Conservation (phyloP, 1,284 basidiomycete species). For the Sporisorium sorghi region DNA sequence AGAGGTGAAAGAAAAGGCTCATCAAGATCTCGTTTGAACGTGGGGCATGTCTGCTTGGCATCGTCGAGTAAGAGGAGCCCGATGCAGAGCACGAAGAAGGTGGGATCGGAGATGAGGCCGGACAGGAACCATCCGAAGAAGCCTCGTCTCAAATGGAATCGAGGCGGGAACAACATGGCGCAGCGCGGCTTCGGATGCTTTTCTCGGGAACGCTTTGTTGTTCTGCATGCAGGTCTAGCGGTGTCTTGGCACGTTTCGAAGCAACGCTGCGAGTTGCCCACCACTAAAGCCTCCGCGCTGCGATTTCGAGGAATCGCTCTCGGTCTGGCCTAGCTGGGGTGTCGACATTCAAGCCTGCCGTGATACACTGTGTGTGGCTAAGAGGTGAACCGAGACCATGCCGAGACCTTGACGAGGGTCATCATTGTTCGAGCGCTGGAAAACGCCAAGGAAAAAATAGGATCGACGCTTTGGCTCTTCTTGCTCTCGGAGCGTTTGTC, state of each 20-base stretch:
- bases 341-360: too few relatives aligned
- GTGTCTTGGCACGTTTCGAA: neutral
- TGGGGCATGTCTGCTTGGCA: too few relatives aligned
- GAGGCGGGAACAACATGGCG: neutral
- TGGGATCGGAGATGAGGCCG: neutral
- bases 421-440: neutral
- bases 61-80: neutral
- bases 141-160: neutral
- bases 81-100: neutral
- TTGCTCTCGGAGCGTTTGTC: conserved; percentile 10
- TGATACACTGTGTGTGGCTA: neutral
- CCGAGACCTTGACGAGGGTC: neutral
- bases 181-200: conserved; percentile 11
- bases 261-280: neutral
- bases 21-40: neutral
- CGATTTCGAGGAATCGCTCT: too few relatives aligned
- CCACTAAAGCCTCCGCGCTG: too few relatives aligned
- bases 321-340: neutral
- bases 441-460: conserved; percentile 13
- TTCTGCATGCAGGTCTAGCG: neutral
- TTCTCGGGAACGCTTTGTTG: neutral
- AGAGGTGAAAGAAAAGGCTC: neutral
- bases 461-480: conserved; percentile 1
- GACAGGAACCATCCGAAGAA: neutral
- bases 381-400: neutral